A percentile compares a stretch with the other conserved stretches of the same genome.
Conservation (phyloP, 257 asterid species). For the Phtheirospermum japonicum region DNA sequence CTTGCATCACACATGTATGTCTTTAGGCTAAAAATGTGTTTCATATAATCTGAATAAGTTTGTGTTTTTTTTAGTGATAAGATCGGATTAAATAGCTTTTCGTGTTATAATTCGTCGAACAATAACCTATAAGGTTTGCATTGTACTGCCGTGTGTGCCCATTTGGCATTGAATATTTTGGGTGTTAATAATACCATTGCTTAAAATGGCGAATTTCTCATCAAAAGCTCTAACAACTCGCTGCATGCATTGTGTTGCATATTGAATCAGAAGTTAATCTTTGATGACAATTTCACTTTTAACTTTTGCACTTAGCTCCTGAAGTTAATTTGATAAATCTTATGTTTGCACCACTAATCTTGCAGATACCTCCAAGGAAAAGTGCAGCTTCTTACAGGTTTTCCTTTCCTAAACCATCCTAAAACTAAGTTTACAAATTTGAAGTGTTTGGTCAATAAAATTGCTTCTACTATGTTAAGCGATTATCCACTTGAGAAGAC, state of each 20-base stretch:
- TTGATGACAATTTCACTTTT: constrained; percentile 5
- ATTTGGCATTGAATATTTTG: neutral
- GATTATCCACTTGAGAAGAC: neutral
- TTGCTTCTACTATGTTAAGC: neutral
- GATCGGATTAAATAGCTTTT: no score
- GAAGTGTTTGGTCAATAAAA: neutral
- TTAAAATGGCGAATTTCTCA: neutral
- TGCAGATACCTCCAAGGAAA: constrained; percentile 96
- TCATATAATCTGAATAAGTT: neutral
- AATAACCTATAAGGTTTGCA: no score
- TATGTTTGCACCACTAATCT: constrained; percentile 24
- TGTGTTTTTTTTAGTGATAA: no score
- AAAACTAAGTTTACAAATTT: neutral
- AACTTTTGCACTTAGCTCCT: constrained; percentile 18
- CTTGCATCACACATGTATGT: no score
- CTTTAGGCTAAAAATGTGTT: neutral
- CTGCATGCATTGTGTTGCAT: no score
- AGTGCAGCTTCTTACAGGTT: constrained; percentile 97
- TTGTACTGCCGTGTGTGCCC: no score
- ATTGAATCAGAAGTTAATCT: no score
- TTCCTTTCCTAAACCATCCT: constrained; percentile 9
- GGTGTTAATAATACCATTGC: neutral
- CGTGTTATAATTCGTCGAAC: no score
- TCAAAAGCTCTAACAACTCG: neutral
- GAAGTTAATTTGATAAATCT: constrained; percentile 16